Conservation (phyloP, 495 filamentous ascomycete genomes). For the Penicillium antarcticum region DNA sequence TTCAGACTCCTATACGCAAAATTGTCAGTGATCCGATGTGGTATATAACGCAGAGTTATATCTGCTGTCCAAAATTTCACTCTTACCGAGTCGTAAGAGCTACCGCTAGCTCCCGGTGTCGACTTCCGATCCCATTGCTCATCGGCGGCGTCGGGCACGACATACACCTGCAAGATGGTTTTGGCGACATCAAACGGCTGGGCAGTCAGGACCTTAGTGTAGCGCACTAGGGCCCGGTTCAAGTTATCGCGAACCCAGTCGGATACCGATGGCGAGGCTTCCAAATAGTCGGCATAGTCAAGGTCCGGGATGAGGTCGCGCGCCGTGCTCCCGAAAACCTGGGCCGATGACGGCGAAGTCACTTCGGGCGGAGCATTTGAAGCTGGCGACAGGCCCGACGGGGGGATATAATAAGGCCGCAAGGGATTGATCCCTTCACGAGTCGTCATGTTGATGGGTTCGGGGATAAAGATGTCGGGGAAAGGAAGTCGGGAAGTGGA, state of each 20-base stretch:
- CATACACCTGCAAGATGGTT: constrained; percentile 79
- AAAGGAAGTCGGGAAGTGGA: constrained; percentile 20
- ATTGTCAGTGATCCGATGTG: constrained; percentile 3
- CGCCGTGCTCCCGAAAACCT: constrained; percentile 65
- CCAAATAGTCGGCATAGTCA: constrained; percentile 86
- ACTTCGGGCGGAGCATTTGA: constrained; percentile 37
- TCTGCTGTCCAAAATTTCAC: constrained; percentile 1
- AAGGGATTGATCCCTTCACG: constrained; percentile 78
- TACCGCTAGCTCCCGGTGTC: constrained; percentile 26
- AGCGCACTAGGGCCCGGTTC: constrained; percentile 82
- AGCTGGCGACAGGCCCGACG: constrained; percentile 44
- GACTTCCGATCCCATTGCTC: constrained; percentile 29
- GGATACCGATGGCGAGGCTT: constrained; percentile 68
- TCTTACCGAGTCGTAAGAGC: constrained; percentile 37
- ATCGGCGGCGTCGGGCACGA: constrained; percentile 38
- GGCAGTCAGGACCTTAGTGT: constrained; percentile 76
- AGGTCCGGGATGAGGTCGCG: constrained; percentile 81
- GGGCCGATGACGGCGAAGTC: constrained; percentile 41
- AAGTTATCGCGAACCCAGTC: constrained; percentile 68
- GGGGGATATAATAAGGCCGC: constrained; percentile 91
- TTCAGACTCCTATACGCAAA: constrained; percentile 27
- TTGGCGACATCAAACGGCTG: constrained; percentile 98
- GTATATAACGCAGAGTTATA: not conserved
- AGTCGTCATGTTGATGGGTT: constrained; percentile 27
- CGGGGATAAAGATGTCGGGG: constrained; percentile 12